Evolutionary conservation across 129 eudicot genomes (phyloP), one percentile per base, ranked within the genome.

Genomic region (Helianthus annuus): DNA sequence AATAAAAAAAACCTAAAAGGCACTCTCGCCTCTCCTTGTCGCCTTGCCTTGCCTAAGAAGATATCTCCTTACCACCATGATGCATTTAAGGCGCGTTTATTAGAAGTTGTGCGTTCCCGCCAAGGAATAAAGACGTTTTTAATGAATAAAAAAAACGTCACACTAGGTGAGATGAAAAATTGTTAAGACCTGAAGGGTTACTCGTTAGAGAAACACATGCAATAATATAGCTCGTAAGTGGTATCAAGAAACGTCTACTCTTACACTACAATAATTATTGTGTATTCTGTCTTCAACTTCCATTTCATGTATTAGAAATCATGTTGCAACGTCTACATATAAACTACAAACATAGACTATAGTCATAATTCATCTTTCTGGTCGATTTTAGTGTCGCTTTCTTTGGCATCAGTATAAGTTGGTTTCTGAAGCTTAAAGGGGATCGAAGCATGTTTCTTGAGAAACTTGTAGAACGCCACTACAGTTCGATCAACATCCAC

Each of bases 381-480:
- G 49, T 83, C 76, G 10, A 16, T 3, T 40, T 48, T 39, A 54
- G 14, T 42, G 75, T 77, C 34, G 75, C 79, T 77, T 80, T 85
- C 79, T 74, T 74, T 77, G 69, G 78, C 69, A 42, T 75, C 85
- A 0, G 86, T 67, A 52, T 75, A 75, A 73, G 73, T 81, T 24
- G 89, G 94, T 76, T 85, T 85, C 77, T 87, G 87, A 40, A 91
- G 95, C 95, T 87, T 91, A 70, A 91, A 91, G 27, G 97, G 95
- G 53, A 87, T 79, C 1, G 95, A 72, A 17, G 95, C 95, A 58
- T 87, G 91, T 70, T 91, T 85, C 87, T 85, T 87, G 11, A 91
- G 70, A 74, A 91, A 91, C 76, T 91, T 91, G 86, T 91, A 91
- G 56, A 87, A 87, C n/a, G 83, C 97, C 42, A 81, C 86, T 22